Conservation (phyloP, 2,329 filamentous ascomycete species). For the Fusarium sterilihyphosum region DNA sequence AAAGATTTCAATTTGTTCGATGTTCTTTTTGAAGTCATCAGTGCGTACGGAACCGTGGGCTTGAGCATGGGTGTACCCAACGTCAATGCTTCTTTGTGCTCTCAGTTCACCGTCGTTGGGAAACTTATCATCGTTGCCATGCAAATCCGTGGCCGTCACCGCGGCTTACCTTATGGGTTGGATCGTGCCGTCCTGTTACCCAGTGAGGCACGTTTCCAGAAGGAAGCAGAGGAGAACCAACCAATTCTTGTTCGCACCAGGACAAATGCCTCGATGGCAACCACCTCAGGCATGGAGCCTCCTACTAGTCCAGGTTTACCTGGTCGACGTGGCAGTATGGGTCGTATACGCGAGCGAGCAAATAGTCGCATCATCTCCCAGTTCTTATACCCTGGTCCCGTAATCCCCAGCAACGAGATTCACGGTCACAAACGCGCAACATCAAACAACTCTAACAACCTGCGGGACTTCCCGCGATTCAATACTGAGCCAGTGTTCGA, state of each 20-base stretch:
- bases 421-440: conserved; percentile 41
- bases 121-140: conserved; percentile 76
- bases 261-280: conserved; percentile 48
- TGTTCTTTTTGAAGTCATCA: conserved; percentile 85
- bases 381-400: conserved; percentile 61
- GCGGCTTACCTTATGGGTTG: conserved; percentile 73
- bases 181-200: conserved; percentile 70
- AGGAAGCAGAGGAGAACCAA: conserved; percentile 61
- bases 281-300: conserved; percentile 43
- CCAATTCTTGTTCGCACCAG: conserved; percentile 50
- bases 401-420: conserved; percentile 46
- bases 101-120: conserved; percentile 79
- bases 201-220: conserved; percentile 64
- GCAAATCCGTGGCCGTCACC: conserved; percentile 75
- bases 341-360: conserved; percentile 50
- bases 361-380: conserved; percentile 57
- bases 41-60: conserved; percentile 93
- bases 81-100: conserved; percentile 82
- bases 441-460: conserved; percentile 45
- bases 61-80: conserved; percentile 83
- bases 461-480: conserved; percentile 35
- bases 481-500: conserved; percentile 43
- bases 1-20: conserved; percentile 74
- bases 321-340: conserved; percentile 50
- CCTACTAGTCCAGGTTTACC: conserved; percentile 36